Conservation (phyloP, 208 protist genomes). For the Borovskyia barvae region DNA sequence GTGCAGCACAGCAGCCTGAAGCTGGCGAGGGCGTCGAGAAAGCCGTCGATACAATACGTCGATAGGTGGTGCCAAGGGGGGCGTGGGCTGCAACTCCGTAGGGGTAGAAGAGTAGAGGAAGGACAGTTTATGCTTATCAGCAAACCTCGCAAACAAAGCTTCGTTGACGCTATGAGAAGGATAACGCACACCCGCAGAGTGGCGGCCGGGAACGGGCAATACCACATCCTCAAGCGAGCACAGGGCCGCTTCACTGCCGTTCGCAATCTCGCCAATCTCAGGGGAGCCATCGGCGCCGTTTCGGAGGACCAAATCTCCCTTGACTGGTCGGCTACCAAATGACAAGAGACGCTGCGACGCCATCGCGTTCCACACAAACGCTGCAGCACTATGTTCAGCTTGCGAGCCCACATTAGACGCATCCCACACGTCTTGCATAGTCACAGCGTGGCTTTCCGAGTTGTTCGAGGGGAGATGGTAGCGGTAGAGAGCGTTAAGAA, state of each 20-base stretch:
- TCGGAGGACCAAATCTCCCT: conserved; percentile 59
- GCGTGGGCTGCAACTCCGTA: conserved; percentile 18
- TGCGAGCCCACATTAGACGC: conserved; percentile 12
- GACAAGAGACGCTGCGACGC: conserved; percentile 65
- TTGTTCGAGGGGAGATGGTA: conserved; percentile 24
- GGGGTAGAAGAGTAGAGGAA: no score
- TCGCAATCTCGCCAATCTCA: conserved; percentile 24
- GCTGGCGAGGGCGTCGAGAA: conserved; percentile 32
- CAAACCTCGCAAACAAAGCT: conserved; percentile 31
- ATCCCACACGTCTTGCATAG: conserved; percentile 36
- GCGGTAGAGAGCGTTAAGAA: conserved; percentile 29
- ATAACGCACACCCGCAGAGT: background rate
- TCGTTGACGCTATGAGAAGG: conserved; percentile 24
- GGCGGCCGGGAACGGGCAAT: conserved; percentile 64
- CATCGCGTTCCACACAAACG: conserved; percentile 88
- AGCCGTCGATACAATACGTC: conserved; percentile 43
- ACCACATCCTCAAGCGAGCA: conserved; percentile 71
- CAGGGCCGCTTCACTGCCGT: conserved; percentile 18
- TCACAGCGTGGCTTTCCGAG: background rate
- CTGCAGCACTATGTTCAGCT: conserved; percentile 34
- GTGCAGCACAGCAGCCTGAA: conserved; percentile 50
- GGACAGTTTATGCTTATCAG: conserved; percentile 27
- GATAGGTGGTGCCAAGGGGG: background rate
- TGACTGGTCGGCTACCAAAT: conserved; percentile 33
- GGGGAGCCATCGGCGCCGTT: background rate